These are phyloP conservation scores for Cryptomeria japonica DNA, from an alignment of 75 land plant species.

Conservation along the genomic window DNA sequence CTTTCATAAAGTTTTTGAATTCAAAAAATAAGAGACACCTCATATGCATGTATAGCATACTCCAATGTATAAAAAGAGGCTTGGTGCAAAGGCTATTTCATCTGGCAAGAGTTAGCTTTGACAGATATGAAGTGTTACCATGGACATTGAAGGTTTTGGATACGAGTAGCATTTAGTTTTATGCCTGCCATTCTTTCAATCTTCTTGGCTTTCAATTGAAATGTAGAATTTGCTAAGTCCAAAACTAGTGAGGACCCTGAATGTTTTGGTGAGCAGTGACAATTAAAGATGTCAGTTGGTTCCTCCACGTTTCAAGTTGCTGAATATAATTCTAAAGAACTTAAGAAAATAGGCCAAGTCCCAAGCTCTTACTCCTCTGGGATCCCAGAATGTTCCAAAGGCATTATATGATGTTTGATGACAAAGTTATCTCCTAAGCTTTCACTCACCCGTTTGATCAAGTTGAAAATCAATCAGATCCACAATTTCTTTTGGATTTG, in stretches of 20 bases:
- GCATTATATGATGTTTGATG: not conserved
- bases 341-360: not conserved
- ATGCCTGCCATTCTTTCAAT: not conserved
- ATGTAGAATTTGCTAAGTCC: not conserved
- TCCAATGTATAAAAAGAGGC: not conserved
- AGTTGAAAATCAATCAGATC: not conserved
- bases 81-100: not conserved
- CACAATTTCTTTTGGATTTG: not conserved
- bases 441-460: not conserved
- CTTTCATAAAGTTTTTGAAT: not conserved
- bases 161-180: not conserved
- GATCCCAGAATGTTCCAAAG: not conserved
- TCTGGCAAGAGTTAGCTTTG: not conserved
- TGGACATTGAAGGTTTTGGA: not conserved
- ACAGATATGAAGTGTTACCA: not conserved
- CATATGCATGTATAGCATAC: not conserved
- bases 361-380: not conserved
- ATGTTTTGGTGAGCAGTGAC: not conserved
- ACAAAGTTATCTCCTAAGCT: not conserved
- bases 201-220: not conserved
- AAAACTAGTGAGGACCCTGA: not conserved
- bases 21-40: not conserved
- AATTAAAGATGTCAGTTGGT: not conserved
- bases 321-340: not conserved
- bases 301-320: not conserved